Base-by-base conservation (phyloP, 768 basidiomycete species). In the Sarcodon sp. region DNA sequence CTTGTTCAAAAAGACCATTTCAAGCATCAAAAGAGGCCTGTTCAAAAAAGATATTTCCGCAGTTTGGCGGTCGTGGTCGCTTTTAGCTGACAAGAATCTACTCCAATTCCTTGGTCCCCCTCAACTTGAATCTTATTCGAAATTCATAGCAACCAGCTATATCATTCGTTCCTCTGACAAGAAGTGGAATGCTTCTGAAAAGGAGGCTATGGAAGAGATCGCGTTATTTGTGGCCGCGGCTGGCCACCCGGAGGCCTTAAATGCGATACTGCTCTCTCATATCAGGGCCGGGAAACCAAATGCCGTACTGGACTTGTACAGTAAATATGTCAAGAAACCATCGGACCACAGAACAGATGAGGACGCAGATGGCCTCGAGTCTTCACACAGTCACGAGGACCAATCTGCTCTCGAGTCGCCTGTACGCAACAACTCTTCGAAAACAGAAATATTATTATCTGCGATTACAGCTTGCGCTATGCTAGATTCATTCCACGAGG, bases 401-500 rank as follows among this genome's bases (percentile, higher is more conserved):
- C 43, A 43, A 12, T 48, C 33, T 10, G 51, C 47, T n/a, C 27
- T 43, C 10, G 35, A 37, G 13, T 15, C 9, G 6, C 31, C 27
- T 27, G 44, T 49, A 38, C 18, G 45, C 43, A 35, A 36, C 36
- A 44, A 34, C 38, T 37, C 18, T 0, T 15, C 9, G 16, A 39
- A 54, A 16, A 47, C 35, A 27, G 55, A 64, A 1, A 51, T 80
- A 33, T 62, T 83, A 21, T 66, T 82, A 33, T 69, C 69, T 9
- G 77, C 69, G 6, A 63, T 77, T n/a, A 66, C 76, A 16, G 87
- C 87, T 12, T 64, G 77, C 58, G 79, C 80, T 4, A 71, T 78
- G 58, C 62, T 67, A 32, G 64, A 76, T 55, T 67, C 71, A n/a
- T 85, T 87, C 53, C 55, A 63, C n/a, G 68, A 60, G 33, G 81